Base-by-base conservation (phyloP, 2,329 filamentous ascomycete species). In the Colletotrichum gloeosporioides region DNA sequence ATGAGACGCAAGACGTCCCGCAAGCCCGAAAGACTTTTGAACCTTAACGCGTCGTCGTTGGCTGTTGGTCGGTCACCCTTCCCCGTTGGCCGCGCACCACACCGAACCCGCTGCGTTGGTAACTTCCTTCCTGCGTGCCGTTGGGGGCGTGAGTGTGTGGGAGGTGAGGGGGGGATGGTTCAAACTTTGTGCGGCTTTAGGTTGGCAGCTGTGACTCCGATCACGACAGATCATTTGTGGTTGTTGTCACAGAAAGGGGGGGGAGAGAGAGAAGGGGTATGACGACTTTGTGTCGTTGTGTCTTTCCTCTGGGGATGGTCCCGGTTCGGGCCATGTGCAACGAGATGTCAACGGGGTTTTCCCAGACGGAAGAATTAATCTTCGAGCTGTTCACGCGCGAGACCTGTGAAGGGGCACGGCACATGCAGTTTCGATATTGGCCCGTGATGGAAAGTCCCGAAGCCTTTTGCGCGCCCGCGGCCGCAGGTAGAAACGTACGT, bases 151-250 rank as follows among this genome's bases (percentile, higher is more conserved):
- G 44, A 2, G 22, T 5, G 32, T 13, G 32, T 2, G 32, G 12
- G 12, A 15, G 32, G 32, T 7, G 44, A 4, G 44, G 44, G 44
- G 44, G 44, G 44, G 10, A 6, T 6, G 18, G 36, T 29, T 27
- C 67, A 55, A 55, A 71, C 69, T 53, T 34, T 65, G 49, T 64
- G 9, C 12, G 16, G 44, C 12, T 25, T 69, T 73, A 69, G 66
- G 70, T 73, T 73, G 73, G 39, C 73, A 69, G 44, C 70, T 69
- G 73, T 64, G 73, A 76, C 64, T 53, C 70, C 70, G 73, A 73
- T 73, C 64, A 73, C 64, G 73, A 73, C 57, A 57, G 67, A 55
- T 63, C 61, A 59, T 32, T 39, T 29, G 27, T 31, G 29, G 27
- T 16, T 59, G 25, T 65, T 64, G 22, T 8, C 57, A 67, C 62